These are phyloP conservation scores for Fusarium zealandicum DNA, from an alignment of 2,329 filamentous ascomycete species.

Conservation along the genomic window DNA sequence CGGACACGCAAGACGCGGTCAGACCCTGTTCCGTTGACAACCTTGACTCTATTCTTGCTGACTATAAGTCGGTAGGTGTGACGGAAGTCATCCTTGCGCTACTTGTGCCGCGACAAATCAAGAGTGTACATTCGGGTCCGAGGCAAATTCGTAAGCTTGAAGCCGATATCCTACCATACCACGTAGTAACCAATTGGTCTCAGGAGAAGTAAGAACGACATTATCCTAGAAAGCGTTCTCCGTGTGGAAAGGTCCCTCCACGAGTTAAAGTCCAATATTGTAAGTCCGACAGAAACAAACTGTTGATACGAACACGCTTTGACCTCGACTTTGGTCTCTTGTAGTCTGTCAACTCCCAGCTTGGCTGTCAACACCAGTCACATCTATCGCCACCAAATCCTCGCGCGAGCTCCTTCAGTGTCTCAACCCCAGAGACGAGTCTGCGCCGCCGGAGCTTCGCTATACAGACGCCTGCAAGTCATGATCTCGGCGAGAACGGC, in stretches of 20 bases:
- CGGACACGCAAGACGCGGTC: slow-evolving; percentile 57
- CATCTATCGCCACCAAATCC: slow-evolving; percentile 30
- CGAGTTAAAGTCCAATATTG: slow-evolving; percentile 53
- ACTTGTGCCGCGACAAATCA: slow-evolving; percentile 48
- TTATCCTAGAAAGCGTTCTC: slow-evolving; percentile 59
- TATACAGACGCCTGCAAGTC: slow-evolving; percentile 35
- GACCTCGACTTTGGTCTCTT: background rate
- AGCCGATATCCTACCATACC: background rate
- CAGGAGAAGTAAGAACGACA: slow-evolving; percentile 58
- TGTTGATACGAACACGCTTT: background rate
- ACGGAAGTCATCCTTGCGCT: slow-evolving; percentile 55
- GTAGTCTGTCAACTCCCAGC: slow-evolving; percentile 22
- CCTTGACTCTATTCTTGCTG: slow-evolving; percentile 5
- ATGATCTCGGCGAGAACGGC: slow-evolving; percentile 28
- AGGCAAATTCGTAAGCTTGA: slow-evolving; percentile 51
- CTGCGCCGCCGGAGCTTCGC: slow-evolving; percentile 35
- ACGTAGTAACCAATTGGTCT: slow-evolving; percentile 3
- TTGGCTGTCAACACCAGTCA: slow-evolving; percentile 13
- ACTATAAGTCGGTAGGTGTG: slow-evolving; percentile 48
- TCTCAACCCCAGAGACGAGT: slow-evolving; percentile 33
- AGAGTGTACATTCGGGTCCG: slow-evolving; percentile 52
- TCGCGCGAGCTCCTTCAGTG: slow-evolving; percentile 35
- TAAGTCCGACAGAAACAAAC: slow-evolving; percentile 29
- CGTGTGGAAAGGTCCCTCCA: slow-evolving; percentile 56
- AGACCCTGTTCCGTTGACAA: slow-evolving; percentile 1